Base-by-base conservation (phyloP, 164 flowering plant species). In the Buxus sempervirens region DNA sequence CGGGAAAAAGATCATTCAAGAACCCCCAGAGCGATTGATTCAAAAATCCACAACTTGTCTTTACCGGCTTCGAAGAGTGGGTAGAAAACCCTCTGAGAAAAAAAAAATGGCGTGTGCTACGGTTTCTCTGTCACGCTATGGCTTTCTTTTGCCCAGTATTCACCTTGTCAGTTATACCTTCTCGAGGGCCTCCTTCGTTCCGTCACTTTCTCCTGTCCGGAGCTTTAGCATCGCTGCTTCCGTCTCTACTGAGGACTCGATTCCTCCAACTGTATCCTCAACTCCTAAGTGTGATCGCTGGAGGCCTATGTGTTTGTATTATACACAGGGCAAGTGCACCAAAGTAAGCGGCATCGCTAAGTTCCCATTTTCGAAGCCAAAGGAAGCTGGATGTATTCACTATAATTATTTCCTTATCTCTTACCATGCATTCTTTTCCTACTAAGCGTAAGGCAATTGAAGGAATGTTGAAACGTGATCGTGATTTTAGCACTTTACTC, bases 251-350 rank as follows among this genome's bases (percentile, higher is more conserved):
- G 68, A 54, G 27, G 65, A 67, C 10, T 69, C 78, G 0, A 14
- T 54, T 19, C 22, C 75, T 24, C 53, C 53, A 0, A n/a, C 51
- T 20, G 21, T 41, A 25, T 36, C 26, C 14, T 5, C 63, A 15
- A 49, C 68, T 64, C 62, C 61, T 36, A 55, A 24, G 18, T 26
- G 6, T 4, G 64, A 67, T 22, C 75, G 83, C 0, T 89, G 94
- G 97, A 88, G 73, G 72, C 97, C 96, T 1, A 80, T 84, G 77
- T 93, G 97, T 65, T 72, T 93, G 78, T 93, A 91, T 71, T 74
- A 77, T 77, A 88, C 94, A 0, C 98, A 93, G 58, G 91, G 87
- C 2, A 85, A 77, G 72, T 93, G 98, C 80, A 88, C 89, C 2
- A 86, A 22, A 94, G 98, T 90, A 75, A 51, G 60, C 9, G 9